These are phyloP conservation scores for Gypsophila paniculata DNA, from an alignment of 179 eudicot species.

Conservation along the genomic window DNA sequence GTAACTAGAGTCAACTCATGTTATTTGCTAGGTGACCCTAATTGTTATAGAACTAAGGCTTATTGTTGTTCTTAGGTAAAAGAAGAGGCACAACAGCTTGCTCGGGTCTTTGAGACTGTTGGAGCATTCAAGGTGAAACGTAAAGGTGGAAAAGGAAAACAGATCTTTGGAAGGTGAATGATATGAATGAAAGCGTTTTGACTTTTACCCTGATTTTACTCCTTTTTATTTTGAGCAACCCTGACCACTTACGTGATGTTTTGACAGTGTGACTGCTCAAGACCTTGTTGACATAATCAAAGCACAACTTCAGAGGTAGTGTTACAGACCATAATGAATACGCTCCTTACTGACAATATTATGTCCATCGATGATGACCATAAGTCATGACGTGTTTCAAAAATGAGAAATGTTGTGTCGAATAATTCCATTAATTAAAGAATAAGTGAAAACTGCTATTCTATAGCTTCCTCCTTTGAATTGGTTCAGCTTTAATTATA, in stretches of 20 bases:
- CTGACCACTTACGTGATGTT: background rate
- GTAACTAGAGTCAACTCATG: no score
- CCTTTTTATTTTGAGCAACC: background rate
- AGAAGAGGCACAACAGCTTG: constrained; percentile 91
- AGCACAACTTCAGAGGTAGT: constrained; percentile 85
- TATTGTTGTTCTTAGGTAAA: constrained; percentile 11
- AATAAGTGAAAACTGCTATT: no score
- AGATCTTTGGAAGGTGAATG: constrained; percentile 68
- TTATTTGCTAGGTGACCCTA: no score
- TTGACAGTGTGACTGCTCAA: constrained; percentile 84
- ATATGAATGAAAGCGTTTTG: constrained; percentile 25
- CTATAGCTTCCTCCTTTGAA: no score
- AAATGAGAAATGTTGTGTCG: background rate
- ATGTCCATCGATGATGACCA: background rate
- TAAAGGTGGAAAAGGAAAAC: constrained; percentile 85
- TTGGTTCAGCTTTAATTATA: no score
- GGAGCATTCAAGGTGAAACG: constrained; percentile 93
- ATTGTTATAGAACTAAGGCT: no score
- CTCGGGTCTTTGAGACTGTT: constrained; percentile 77
- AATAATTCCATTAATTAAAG: no score
- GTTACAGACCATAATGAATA: constrained; percentile 17
- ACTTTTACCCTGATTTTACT: background rate
- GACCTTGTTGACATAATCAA: constrained; percentile 93
- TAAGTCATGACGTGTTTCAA: background rate
- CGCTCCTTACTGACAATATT: constrained; percentile 1